Conservation (phyloP, 2,329 filamentous ascomycete genomes). For the Colletotrichum gigasporum region DNA sequence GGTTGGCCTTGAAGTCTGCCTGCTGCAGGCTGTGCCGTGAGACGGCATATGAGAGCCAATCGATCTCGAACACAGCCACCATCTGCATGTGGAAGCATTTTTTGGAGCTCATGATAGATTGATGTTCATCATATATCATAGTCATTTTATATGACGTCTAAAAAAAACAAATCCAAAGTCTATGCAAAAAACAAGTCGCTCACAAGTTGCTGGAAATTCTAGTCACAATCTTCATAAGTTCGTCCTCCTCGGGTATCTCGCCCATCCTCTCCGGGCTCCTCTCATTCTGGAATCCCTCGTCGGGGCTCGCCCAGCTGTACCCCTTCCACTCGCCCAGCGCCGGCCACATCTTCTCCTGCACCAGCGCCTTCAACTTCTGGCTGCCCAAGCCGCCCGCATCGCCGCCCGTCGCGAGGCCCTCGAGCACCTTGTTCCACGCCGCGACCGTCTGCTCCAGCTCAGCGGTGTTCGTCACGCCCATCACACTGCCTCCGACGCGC, state of each 20-base stretch:
- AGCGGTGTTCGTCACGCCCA: conserved; percentile 70
- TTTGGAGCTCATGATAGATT: too few species aligned
- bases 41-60: background rate
- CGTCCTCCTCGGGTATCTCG: conserved; percentile 10
- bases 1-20: background rate
- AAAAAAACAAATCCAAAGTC: too few species aligned
- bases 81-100: background rate
- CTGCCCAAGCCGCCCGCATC: conserved; percentile 34
- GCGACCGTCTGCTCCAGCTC: conserved; percentile 71
- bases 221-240: conserved; percentile 19
- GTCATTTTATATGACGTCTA: background rate
- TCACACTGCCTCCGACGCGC: conserved; percentile 67
- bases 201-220: conserved; percentile 13
- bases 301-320: conserved; percentile 71
- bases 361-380: conserved; percentile 44
- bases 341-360: conserved; percentile 58
- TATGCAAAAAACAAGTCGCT: background rate
- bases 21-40: background rate
- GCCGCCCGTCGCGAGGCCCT: conserved; percentile 47
- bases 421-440: conserved; percentile 65
- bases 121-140: background rate
- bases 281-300: conserved; percentile 51
- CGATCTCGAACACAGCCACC: background rate
- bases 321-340: conserved; percentile 71
- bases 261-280: conserved; percentile 34